A percentile compares a stretch with the other conserved stretches of the same genome.
Conservation (phyloP, 108 stramenopile species). For the Mayamaea pseudoterrestris region DNA sequence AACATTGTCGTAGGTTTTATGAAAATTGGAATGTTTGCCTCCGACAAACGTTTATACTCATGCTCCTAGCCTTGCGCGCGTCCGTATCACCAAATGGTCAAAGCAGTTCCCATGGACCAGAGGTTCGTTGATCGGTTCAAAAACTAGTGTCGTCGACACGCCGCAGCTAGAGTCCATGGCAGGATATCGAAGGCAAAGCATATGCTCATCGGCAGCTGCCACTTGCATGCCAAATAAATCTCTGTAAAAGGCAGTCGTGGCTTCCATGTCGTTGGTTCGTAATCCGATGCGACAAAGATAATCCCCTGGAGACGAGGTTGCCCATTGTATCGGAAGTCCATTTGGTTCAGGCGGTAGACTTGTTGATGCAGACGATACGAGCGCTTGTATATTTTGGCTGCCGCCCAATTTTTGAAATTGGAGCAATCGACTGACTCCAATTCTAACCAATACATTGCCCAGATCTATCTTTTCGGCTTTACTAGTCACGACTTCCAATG, state of each 20-base stretch:
- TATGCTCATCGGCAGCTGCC: constrained; percentile 13
- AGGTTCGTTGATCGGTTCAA: constrained; percentile 6
- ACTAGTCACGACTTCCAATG: constrained; percentile 13
- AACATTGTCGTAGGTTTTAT: constrained; percentile 31
- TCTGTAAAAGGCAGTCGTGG: constrained; percentile 15
- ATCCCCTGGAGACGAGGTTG: constrained; percentile 27
- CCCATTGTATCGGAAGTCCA: constrained; percentile 15
- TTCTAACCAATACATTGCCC: constrained; percentile 16
- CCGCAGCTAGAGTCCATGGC: not conserved
- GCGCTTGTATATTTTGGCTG: not conserved
- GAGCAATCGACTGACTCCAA: constrained; percentile 18
- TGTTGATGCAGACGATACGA: too few relatives aligned
- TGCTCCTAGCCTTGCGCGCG: constrained; percentile 7
- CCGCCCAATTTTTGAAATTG: constrained; percentile 12
- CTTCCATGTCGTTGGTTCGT: constrained; percentile 9
- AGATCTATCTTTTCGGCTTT: not conserved
- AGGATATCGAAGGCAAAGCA: constrained; percentile 23
- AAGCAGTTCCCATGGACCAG: constrained; percentile 18
- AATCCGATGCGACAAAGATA: constrained; percentile 16
- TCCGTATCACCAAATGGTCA: constrained; percentile 23
- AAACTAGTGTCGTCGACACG: constrained; percentile 27
- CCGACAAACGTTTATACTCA: not conserved
- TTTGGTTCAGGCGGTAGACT: constrained; percentile 15
- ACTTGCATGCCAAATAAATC: constrained; percentile 18
- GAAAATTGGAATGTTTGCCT: constrained; percentile 7